Evolutionary conservation across 495 filamentous ascomycete genomes (phyloP), one percentile per base, ranked within the genome.

Genomic region (Copromyces sp.): DNA sequence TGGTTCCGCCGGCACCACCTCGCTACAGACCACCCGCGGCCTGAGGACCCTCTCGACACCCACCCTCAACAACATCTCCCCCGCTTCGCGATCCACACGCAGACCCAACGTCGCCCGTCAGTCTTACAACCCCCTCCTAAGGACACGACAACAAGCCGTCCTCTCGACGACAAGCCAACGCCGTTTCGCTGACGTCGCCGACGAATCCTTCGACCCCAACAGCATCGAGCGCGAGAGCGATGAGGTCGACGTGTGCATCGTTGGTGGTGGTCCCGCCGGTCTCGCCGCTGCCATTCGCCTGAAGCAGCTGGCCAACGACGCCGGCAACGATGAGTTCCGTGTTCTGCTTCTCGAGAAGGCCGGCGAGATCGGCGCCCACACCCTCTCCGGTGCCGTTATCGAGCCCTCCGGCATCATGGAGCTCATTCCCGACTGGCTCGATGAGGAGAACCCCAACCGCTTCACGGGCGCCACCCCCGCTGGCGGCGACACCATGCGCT

Each of bases 311-410:
- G 96, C 95, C 72, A 97, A 94, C 79, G 93, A 93, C 78, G 92
- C 92, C n/a, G 94, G 94, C 44, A 95, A 98, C 79, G 94, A 98
- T 68, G 95, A 96, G 44, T 97, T 98, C 80, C 88, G 96, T 20
- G 94, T 99, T 37, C 83, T 98, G 61, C 80, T 99, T 37, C 86
- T 99, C 72, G 95, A 99, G 77, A 99, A 99, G 83, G 94, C 96
- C 16, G 93, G 94, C 42, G 95, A 98, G 81, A 82, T 99, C 69
- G 95, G 95, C 40, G 94, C 94, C 32, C 95, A 99, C 80, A 97
- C 97, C 73, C 85, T 99, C 16, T 98, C 95, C 35, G 95, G 95
- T 59, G 97, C 97, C 75, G 95, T 99, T 59, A 91, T 98, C 73
- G 89, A 99, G 80, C 96, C 95, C 1, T 90, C 89, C 9, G 93